These are phyloP conservation scores for Aspergillus nomiae DNA, from an alignment of 2,329 filamentous ascomycete species.

Conservation along the genomic window DNA sequence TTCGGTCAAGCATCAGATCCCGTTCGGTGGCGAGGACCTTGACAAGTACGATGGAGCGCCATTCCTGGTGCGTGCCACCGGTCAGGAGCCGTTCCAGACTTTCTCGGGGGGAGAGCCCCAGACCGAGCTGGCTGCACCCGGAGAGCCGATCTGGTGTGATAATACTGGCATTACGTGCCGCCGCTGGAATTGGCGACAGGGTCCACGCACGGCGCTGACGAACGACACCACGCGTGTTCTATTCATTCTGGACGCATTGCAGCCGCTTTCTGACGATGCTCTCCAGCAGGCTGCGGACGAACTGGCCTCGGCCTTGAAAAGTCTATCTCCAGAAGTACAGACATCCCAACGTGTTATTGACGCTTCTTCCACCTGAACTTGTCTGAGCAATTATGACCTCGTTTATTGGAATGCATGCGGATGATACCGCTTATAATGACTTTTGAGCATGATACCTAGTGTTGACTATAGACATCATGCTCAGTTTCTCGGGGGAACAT, in stretches of 20 bases:
- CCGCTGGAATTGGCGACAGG: constrained; percentile 45
- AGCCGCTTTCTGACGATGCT: neutral
- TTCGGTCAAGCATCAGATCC: constrained; percentile 42
- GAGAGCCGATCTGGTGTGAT: constrained; percentile 46
- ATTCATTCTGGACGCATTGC: neutral
- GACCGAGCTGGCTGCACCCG: constrained; percentile 22
- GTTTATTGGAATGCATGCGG: neutral
- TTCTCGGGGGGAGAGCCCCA: neutral
- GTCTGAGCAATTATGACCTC: accelerated
- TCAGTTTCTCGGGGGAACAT: too few relatives aligned
- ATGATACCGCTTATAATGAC: neutral
- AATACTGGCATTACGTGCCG: constrained; percentile 41
- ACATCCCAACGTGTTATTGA: neutral
- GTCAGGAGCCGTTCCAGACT: neutral
- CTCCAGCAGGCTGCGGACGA: neutral
- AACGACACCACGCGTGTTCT: constrained; percentile 31
- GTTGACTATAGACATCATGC: too few relatives aligned
- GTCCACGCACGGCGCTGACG: constrained; percentile 37
- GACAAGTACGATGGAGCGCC: constrained; percentile 38
- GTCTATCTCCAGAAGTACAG: neutral
- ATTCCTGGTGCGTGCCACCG: neutral
- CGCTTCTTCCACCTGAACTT: neutral
- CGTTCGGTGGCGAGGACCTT: constrained; percentile 42
- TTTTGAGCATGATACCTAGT: neutral
- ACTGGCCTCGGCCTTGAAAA: neutral